Evolutionary conservation across 495 filamentous ascomycete species (phyloP).

Genomic region (Mytilinidion resinicola): DNA sequence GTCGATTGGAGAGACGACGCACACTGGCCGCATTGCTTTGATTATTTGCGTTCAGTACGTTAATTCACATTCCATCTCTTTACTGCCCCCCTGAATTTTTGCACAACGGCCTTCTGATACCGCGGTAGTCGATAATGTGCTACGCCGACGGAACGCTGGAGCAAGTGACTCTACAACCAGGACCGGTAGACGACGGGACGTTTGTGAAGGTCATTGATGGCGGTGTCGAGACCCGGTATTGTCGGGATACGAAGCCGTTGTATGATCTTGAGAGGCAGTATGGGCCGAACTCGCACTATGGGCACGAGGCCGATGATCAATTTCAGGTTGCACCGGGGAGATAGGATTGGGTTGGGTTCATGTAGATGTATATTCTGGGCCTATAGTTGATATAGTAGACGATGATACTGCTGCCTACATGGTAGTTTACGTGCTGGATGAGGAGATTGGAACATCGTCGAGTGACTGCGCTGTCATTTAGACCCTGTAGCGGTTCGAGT

Average conservation of each 20-base stretch:
- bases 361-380: too few relatives aligned
- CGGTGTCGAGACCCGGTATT: neutral
- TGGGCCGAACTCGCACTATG: neutral
- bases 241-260: neutral
- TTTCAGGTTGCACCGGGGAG: neutral
- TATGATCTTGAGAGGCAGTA: neutral
- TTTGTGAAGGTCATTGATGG: neutral
- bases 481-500: too few relatives aligned
- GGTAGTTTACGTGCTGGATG: too few relatives aligned
- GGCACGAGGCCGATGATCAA: neutral
- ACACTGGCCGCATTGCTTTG: slow-evolving; percentile 1
- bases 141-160: neutral
- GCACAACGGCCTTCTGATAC: too few relatives aligned
- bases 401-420: too few relatives aligned
- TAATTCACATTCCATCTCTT: too few relatives aligned
- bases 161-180: neutral
- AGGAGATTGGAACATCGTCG: too few relatives aligned
- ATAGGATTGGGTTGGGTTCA: too few relatives aligned
- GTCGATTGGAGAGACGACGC: slow-evolving; percentile 2
- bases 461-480: too few relatives aligned
- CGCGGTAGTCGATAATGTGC: neutral
- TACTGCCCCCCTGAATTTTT: neutral
- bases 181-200: neutral
- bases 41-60: slow-evolving; percentile 3
- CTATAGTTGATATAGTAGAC: too few relatives aligned